Evolutionary conservation across 2,329 filamentous ascomycete species (phyloP).

Genomic region (Fusarium graminum): DNA sequence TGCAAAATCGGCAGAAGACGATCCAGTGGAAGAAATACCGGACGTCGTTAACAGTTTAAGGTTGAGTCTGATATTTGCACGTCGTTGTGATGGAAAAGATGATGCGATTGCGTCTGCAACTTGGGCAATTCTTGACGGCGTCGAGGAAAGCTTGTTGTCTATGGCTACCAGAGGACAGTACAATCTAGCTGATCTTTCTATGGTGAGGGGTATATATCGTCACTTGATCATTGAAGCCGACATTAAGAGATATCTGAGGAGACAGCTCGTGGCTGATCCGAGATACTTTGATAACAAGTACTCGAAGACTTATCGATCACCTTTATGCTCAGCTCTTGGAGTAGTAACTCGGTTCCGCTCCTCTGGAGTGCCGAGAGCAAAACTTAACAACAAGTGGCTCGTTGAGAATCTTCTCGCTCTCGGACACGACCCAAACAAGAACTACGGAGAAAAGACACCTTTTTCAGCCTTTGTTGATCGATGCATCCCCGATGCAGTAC

Average conservation of each 20-base stretch:
- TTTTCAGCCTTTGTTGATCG: slow-evolving; percentile 6
- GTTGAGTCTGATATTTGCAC: not conserved
- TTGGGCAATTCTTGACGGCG: slow-evolving; percentile 4
- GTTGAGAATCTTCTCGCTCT: not conserved
- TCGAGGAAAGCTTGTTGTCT: not conserved
- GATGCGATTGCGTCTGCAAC: not conserved
- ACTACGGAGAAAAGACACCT: not conserved
- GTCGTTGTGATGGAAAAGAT: slow-evolving; percentile 1
- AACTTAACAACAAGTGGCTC: not conserved
- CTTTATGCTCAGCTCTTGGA: slow-evolving; percentile 6
- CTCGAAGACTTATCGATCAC: not conserved
- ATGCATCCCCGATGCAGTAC: not conserved
- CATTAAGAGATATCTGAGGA: not conserved
- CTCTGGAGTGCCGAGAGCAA: not conserved
- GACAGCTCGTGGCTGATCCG: slow-evolving; percentile 2
- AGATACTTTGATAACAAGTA: slow-evolving; percentile 4
- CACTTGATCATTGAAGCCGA: slow-evolving; percentile 17
- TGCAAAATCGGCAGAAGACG: not conserved
- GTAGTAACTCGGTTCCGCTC: not conserved
- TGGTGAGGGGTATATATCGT: slow-evolving; percentile 3
- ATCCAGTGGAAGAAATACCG: not conserved
- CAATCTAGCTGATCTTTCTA: not conserved
- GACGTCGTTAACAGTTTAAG: not conserved
- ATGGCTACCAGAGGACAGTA: slow-evolving; percentile 2
- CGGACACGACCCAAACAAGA: slow-evolving; percentile 3